These are phyloP conservation scores for Meyerozyma sp. DNA, from an alignment of 1,139 yeast genomes.

Conservation along the genomic window DNA sequence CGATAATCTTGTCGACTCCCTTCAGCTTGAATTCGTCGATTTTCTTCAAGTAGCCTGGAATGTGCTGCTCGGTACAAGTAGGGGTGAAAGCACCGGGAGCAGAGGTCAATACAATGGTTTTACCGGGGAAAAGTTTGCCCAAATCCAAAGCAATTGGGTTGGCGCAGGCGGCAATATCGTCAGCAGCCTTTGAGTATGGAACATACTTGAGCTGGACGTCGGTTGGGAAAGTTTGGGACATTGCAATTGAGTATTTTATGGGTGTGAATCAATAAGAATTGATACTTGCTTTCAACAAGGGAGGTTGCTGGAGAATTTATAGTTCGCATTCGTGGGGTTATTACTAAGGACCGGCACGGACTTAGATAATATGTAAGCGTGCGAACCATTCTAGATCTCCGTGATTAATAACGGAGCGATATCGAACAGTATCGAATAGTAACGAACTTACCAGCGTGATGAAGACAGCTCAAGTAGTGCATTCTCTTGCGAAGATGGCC, in stretches of 20 bases:
- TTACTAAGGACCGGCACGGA: not conserved
- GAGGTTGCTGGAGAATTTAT: not conserved
- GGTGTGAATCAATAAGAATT: too few relatives aligned
- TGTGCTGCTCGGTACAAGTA: constrained; percentile 75
- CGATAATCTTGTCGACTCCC: constrained; percentile 68
- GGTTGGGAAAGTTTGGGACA: constrained; percentile 38
- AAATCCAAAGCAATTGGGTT: constrained; percentile 49
- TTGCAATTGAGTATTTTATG: not conserved
- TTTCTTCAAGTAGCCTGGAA: constrained; percentile 65
- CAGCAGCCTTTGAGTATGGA: constrained; percentile 45
- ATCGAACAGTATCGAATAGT: too few relatives aligned
- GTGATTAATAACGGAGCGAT: not conserved
- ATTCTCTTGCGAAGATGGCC: too few relatives aligned
- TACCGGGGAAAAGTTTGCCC: constrained; percentile 42
- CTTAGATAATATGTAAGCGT: not conserved
- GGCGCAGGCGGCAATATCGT: constrained; percentile 46
- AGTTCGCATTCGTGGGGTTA: not conserved
- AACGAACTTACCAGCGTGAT: too few relatives aligned
- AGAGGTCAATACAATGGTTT: constrained; percentile 64
- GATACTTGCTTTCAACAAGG: too few relatives aligned
- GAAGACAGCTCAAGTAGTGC: too few relatives aligned
- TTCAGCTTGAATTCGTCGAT: constrained; percentile 51
- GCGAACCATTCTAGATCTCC: not conserved
- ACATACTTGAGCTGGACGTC: constrained; percentile 51
- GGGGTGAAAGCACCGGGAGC: constrained; percentile 95